Percentiles rank a stretch among this genome's conserved stretches.
Conservation (phyloP, 768 basidiomycete species). For the Pleurotus cornucopiae region DNA sequence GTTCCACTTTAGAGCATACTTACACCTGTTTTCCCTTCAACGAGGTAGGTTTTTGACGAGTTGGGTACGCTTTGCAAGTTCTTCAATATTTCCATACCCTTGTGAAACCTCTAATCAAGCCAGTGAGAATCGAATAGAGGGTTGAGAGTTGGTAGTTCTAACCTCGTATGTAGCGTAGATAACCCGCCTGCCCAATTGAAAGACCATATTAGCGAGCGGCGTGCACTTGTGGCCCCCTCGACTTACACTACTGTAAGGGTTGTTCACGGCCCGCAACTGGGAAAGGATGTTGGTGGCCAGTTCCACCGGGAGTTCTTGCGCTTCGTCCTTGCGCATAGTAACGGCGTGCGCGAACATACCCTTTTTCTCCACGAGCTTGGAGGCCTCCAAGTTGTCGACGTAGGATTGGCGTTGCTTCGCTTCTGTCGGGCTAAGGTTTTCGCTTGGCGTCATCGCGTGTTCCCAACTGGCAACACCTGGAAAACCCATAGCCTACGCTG, state of each 20-base stretch:
- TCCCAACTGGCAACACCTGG: constrained; percentile 24
- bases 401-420: constrained; percentile 24
- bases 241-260: not conserved
- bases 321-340: not conserved
- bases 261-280: not conserved
- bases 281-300: not conserved
- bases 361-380: constrained; percentile 8
- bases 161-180: constrained; percentile 29
- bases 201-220: not conserved
- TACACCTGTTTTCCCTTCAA: not conserved
- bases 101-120: constrained; percentile 22
- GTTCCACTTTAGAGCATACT: not conserved
- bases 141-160: not conserved
- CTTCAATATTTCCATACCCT: constrained; percentile 19
- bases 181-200: constrained; percentile 21
- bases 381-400: constrained; percentile 21
- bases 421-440: constrained; percentile 19
- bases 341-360: not conserved
- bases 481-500: constrained; percentile 17
- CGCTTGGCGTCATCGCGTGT: constrained; percentile 25
- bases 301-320: constrained; percentile 11
- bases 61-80: not conserved
- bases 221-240: not conserved
- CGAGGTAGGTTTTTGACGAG: not conserved
- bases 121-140: not conserved